phyloP scores from a whole-genome alignment of 805 yeast genomes.

The Pichia sporocuriosa region DNA sequence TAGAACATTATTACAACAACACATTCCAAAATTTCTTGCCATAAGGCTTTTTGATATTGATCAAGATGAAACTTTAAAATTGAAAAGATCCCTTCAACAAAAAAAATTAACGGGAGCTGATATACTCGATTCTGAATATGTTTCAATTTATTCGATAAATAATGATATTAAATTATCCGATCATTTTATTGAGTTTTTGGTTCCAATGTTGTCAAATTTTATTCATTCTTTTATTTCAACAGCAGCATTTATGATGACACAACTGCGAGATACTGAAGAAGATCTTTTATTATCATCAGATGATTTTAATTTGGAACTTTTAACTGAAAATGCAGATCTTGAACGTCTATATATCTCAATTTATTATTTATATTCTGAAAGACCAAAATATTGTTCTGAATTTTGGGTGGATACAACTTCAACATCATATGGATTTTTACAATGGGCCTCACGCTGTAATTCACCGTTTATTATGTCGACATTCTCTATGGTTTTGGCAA shows the following conservation, averaged over 20 bases:
- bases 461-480: slow-evolving; percentile 79
- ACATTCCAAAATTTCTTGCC: slow-evolving; percentile 52
- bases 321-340: slow-evolving; percentile 71
- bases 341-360: slow-evolving; percentile 80
- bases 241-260: slow-evolving; percentile 60
- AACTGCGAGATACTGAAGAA: slow-evolving; percentile 66
- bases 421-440: slow-evolving; percentile 69
- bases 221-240: slow-evolving; percentile 52
- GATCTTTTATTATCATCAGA: slow-evolving; percentile 56
- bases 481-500: slow-evolving; percentile 70
- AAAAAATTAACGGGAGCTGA: slow-evolving; percentile 24
- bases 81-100: slow-evolving; percentile 25
- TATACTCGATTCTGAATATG: slow-evolving; percentile 25
- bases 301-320: slow-evolving; percentile 50
- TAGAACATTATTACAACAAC: slow-evolving; percentile 58
- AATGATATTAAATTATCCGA: slow-evolving; percentile 17
- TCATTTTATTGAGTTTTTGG: slow-evolving; percentile 32
- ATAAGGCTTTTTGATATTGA: slow-evolving; percentile 46
- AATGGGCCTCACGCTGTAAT: slow-evolving; percentile 78
- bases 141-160: slow-evolving; percentile 21
- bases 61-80: slow-evolving; percentile 33
- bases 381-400: slow-evolving; percentile 48
- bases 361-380: slow-evolving; percentile 56
- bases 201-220: slow-evolving; percentile 42
- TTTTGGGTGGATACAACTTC: slow-evolving; percentile 69